Evolutionary conservation across 148 eudicot genomes (phyloP), one percentile per base, ranked within the genome.

Genomic region (Gaultheria prostrata): DNA sequence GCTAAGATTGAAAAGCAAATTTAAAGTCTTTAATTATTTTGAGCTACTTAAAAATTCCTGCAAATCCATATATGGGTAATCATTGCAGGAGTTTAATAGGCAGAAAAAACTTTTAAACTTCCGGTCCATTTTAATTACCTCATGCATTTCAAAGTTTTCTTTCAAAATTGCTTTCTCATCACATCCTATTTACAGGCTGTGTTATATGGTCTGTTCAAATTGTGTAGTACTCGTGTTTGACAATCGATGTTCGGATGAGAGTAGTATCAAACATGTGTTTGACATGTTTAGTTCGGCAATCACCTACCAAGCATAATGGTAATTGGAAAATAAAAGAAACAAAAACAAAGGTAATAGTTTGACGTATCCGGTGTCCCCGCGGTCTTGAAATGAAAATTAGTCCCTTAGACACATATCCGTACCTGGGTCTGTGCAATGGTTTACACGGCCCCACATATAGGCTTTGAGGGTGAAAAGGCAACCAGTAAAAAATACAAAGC

Each of bases 131-230:
- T 48, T n/a, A n/a, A n/a, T n/a, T 48, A 21, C 56, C 35, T 6
- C n/a, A 78, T 15, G 65, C 43, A 15, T 78, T 78, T 53, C 63
- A 78, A 78, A 28, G 80, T 78, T 78, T 48, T 26, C 33, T 56
- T 56, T 18, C 21, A 49, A 45, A 20, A 20, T 76, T 50, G 7
- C 26, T 50, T 76, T 4, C 51, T 20, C 24, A n/a, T 28, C 10
- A 74, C 49, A 76, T 76, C 50, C 39, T 48, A 8, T 46, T 48
- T 48, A 48, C 50, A 48, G 11, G 50, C 50, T 48, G 50, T 48
- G 50, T 48, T 10, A 48, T 48, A 48, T 9, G 50, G 54, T 6
- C 6, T 53, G 57, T 53, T 53, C 57, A 15, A 53, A 53, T 15
- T 53, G 20, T 48, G 50, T 48, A 48, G 11, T 8, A 48, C 0